Conservation (phyloP, 2,329 filamentous ascomycete genomes). For the Simplicillium sp. region DNA sequence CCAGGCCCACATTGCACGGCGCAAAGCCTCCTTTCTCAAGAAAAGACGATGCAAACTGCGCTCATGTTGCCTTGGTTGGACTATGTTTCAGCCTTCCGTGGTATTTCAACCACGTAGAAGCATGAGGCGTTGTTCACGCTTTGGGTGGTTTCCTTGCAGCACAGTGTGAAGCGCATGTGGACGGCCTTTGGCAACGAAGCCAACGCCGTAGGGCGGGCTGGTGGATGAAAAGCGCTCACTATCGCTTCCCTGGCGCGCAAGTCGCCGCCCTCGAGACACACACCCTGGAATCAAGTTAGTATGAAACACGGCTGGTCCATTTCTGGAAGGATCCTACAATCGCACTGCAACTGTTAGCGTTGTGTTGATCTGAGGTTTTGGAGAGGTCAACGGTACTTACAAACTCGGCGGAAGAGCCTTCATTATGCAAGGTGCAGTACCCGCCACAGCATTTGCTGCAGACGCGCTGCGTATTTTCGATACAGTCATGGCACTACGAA, state of each 20-base stretch:
- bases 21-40: too few relatives aligned
- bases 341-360: conserved; percentile 17
- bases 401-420: conserved; percentile 60
- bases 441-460: conserved; percentile 68
- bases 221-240: too few relatives aligned
- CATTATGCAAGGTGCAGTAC: conserved; percentile 78
- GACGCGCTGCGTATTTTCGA: conserved; percentile 56
- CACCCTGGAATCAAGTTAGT: conserved; percentile 19
- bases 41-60: too few relatives aligned
- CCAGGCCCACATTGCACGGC: too few relatives aligned
- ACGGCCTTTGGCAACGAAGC: too few relatives aligned
- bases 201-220: too few relatives aligned
- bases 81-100: too few relatives aligned
- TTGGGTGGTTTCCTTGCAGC: too few relatives aligned
- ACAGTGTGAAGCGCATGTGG: too few relatives aligned
- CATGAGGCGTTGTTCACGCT: too few relatives aligned
- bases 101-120: too few relatives aligned
- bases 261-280: conserved; percentile 20
- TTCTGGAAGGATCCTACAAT: conserved; percentile 9
- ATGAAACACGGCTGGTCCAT: neutral
- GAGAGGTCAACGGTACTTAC: conserved; percentile 25
- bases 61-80: too few relatives aligned
- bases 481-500: conserved; percentile 64
- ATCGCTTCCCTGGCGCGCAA: neutral
- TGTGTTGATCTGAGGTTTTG: neutral